Percentiles rank a stretch among this genome's conserved stretches.
phyloP scores from a whole-genome alignment of 2,329 filamentous ascomycete species.

The Botrytis sinoallii region DNA sequence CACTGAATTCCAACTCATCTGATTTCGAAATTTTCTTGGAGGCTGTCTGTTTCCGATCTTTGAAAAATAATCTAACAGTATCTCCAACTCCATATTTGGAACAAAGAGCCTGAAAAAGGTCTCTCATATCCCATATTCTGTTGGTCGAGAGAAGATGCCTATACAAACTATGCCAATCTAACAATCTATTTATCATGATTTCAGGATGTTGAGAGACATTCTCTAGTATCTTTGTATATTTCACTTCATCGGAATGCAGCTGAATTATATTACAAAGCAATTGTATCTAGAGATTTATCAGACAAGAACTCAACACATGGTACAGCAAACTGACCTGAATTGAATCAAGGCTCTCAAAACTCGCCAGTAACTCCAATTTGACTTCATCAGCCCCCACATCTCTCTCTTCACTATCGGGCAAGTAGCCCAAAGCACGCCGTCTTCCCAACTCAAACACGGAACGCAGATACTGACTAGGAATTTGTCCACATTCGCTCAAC shows the following conservation, averaged over 20 bases:
- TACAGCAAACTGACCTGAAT: neutral
- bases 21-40: neutral
- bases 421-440: neutral
- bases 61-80: neutral
- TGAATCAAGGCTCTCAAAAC: neutral
- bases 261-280: neutral
- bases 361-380: neutral
- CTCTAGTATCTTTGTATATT: neutral
- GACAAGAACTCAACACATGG: accelerated
- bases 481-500: neutral
- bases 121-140: neutral
- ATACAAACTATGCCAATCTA: neutral
- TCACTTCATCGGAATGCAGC: neutral
- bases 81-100: neutral
- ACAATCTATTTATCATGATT: neutral
- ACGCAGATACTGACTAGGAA: neutral
- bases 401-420: neutral
- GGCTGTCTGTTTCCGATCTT: accelerated
- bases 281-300: neutral
- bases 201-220: accelerated
- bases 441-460: neutral
- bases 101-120: neutral
- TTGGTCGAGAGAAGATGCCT: neutral
- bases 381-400: neutral
- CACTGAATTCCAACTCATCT: neutral